Base-by-base conservation (phyloP, 176 grass and related monocot species). In the Stipa capillata region DNA sequence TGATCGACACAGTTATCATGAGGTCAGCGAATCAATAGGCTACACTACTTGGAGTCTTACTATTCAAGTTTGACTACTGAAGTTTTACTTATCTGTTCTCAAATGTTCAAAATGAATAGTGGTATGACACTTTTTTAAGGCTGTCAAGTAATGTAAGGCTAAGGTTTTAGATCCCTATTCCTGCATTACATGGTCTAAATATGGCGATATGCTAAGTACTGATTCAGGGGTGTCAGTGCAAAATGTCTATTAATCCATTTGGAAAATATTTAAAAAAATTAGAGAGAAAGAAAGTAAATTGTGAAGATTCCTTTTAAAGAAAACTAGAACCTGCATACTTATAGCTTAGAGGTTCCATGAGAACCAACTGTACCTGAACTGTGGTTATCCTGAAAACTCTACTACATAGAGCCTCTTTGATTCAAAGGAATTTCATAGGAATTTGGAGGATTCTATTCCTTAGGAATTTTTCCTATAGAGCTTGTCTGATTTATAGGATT, bases 21-120 rank as follows among this genome's bases (percentile, higher is more conserved):
- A 90, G 85, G 89, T 89, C 12, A 85, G 84, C 32, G 27, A 75
- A 85, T 79, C 57, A 53, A 58, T 59, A 62, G 35, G 20, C 24
- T 17, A 27, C 18, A 69, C n/a, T n/a, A n/a, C 12, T 40, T 79
- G 14, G 4, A 58, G 42, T 69, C 47, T 78, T 61, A 24, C 14
- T 79, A 59, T 51, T 76, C 60, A 69, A 50, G 16, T 76, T 43
- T 2, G 3, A 8, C 39, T 13, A 43, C 73, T 28, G 9, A n/a
- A 10, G 14, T 27, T 55, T 50, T 65, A 40, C 7, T 4, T 34
- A 65, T 33, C 15, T 79, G 45, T 4, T 80, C 37, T 12, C 2
- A 55, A 20, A 48, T 73, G 13, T 73, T 86, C 25, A 27, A 79
- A 40, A 37, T 31, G 58, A 54, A 57, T 11, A 40, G 11, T 67